Evolutionary conservation across 2,329 filamentous ascomycete species (phyloP), one percentile per base, ranked within the genome.

Genomic region (Sporothrix euskadiensis): DNA sequence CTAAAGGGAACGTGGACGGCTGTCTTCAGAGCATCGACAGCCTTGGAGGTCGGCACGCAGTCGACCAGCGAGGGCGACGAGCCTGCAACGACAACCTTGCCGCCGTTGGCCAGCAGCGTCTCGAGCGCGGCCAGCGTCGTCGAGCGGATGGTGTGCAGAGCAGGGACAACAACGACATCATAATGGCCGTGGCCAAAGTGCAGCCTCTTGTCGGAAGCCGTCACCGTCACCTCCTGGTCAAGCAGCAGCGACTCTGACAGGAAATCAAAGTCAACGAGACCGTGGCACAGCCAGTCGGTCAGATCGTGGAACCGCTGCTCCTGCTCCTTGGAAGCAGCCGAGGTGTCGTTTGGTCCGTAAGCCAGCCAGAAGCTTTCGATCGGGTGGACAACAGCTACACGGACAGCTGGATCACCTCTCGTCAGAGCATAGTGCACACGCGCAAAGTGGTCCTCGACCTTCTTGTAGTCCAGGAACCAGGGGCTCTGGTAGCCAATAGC

Each of bases 401-500:
- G 32, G 3, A 63, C 59, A 7, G 35, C 59, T 16, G 59, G 32
- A 3, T 16, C 22, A 19, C 59, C 59, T 3, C 59, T 19, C 3
- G 59, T 19, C 19, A 63, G 32, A 0, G 59, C 59, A n/a, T 63
- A 63, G 59, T 63, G 59, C 16, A 63, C 16, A 16, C 59, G 59
- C 4, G 59, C 59, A 63, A 63, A 63, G 19, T 63, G 59, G 35
- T 63, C 59, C 32, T 63, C 59, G 32, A 63, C 59, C 19, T 39
- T 41, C 59, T 63, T 63, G 59, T 63, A 63, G 59, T 63, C 59
- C 32, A 22, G 59, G 19, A n/a, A 63, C 59, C 59, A 63, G 32
- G 59, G 59, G 59, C 59, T 63, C 59, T 63, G 59, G 59, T 63
- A 63, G 59, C 59, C 59, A 7, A 63, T 63, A 16, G 59, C 59